These are phyloP conservation scores for Brassica cretica DNA, from an alignment of 345 rosid species.

Conservation along the genomic window DNA sequence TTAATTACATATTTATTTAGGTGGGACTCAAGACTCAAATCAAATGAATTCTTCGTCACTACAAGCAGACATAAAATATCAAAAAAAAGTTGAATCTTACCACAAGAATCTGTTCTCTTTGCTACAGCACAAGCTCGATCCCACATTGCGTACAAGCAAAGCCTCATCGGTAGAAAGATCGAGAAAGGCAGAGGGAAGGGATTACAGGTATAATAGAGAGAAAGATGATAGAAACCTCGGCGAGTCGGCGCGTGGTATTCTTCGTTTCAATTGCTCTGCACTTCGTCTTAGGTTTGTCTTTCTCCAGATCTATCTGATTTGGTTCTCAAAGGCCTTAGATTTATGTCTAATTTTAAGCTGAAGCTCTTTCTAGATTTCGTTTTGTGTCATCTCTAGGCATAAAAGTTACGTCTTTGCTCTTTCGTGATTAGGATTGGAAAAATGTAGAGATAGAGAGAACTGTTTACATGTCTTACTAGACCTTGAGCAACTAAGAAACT, in stretches of 20 bases:
- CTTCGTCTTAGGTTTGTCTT: constrained; percentile 55
- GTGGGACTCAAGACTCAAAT: background rate
- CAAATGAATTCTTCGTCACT: background rate
- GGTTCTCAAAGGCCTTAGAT: background rate
- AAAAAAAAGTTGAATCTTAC: constrained; percentile 8
- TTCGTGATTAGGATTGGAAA: constrained; percentile 14
- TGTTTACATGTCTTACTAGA: background rate
- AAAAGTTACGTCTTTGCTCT: background rate
- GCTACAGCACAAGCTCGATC: constrained; percentile 12
- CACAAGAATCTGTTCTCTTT: constrained; percentile 8
- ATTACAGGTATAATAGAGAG: constrained; percentile 6
- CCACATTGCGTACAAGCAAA: constrained; percentile 12
- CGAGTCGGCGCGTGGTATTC: constrained; percentile 34
- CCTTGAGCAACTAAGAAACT: background rate
- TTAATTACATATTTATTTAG: background rate
- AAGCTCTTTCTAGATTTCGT: constrained; percentile 15
- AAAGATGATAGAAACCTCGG: constrained; percentile 43
- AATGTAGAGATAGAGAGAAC: background rate
- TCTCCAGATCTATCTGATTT: constrained; percentile 40
- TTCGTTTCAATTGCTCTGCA: constrained; percentile 50
- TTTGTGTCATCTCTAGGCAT: background rate
- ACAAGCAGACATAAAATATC: background rate
- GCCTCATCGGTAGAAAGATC: background rate
- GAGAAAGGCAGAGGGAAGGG: background rate
- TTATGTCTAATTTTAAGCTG: constrained; percentile 16